A percentile compares a stretch with the other conserved stretches of the same genome.
phyloP scores from a whole-genome alignment of 768 basidiomycete species.

The Suillus subalutaceus region DNA sequence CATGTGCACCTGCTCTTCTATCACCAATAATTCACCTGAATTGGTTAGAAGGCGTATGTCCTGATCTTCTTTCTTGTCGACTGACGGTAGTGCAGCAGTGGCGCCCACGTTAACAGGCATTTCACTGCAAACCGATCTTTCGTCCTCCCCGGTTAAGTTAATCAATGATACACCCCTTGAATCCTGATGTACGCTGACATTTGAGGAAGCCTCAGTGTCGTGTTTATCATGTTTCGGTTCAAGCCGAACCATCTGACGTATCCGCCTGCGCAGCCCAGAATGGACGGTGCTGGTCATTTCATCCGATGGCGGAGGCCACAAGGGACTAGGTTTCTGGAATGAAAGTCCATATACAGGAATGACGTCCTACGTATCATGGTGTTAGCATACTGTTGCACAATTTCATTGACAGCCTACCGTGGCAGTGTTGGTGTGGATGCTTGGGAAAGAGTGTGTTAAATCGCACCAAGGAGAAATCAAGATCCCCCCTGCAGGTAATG shows the following conservation, averaged over 20 bases:
- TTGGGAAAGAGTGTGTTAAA: slow-evolving; percentile 94
- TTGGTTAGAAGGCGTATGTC: slow-evolving; percentile 46
- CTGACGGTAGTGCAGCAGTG: slow-evolving; percentile 45
- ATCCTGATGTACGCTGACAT: slow-evolving; percentile 12
- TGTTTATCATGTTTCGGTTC: slow-evolving; percentile 26
- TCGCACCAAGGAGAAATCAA: slow-evolving; percentile 93
- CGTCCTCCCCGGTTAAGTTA: slow-evolving; percentile 12
- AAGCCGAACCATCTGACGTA: slow-evolving; percentile 56
- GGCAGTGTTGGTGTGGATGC: slow-evolving; percentile 79
- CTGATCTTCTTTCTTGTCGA: slow-evolving; percentile 42
- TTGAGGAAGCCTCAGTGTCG: slow-evolving; percentile 3
- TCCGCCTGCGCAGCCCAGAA: slow-evolving; percentile 58
- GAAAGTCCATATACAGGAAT: slow-evolving; percentile 77
- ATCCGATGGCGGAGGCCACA: slow-evolving; percentile 78
- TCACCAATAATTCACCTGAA: slow-evolving; percentile 54
- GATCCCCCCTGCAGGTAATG: slow-evolving; percentile 84
- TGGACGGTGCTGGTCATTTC: slow-evolving; percentile 62
- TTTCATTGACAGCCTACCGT: slow-evolving; percentile 54
- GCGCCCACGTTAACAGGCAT: slow-evolving; percentile 52
- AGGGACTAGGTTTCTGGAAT: slow-evolving; percentile 74
- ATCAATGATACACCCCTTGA: slow-evolving; percentile 15
- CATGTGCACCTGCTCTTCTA: slow-evolving; percentile 79
- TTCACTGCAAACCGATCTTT: slow-evolving; percentile 23
- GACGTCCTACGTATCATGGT: slow-evolving; percentile 58
- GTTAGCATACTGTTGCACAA: not conserved